Conservation (phyloP, 1,284 basidiomycete genomes). For the Ganoderma lingzhi region DNA sequence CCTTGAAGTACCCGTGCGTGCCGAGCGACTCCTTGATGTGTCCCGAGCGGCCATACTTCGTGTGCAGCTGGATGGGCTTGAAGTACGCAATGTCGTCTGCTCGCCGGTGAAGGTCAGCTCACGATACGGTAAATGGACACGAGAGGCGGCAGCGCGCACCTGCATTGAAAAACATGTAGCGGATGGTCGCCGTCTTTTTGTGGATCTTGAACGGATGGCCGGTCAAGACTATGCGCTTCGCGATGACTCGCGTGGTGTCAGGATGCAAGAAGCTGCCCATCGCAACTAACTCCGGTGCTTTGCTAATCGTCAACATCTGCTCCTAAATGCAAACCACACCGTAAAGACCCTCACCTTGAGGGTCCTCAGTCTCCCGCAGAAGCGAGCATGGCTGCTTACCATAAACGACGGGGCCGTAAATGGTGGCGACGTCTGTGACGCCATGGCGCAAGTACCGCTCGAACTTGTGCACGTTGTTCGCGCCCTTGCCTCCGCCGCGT, state of each 20-base stretch:
- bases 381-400: slow-evolving; percentile 86
- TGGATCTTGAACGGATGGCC: slow-evolving; percentile 98
- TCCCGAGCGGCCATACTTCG: slow-evolving; percentile 92
- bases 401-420: slow-evolving; percentile 91
- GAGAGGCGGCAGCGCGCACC: slow-evolving; percentile 51
- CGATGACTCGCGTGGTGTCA: slow-evolving; percentile 91
- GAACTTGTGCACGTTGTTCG: slow-evolving; percentile 98
- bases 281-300: slow-evolving; percentile 88
- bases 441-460: slow-evolving; percentile 93
- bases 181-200: slow-evolving; percentile 96
- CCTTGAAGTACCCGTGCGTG: slow-evolving; percentile 98
- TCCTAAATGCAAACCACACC: not conserved
- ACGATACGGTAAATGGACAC: not conserved
- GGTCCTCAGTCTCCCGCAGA: slow-evolving; percentile 71
- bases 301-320: slow-evolving; percentile 8
- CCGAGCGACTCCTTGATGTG: slow-evolving; percentile 96
- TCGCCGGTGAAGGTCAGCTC: slow-evolving; percentile 16
- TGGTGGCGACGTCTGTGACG: slow-evolving; percentile 82
- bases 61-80: slow-evolving; percentile 92
- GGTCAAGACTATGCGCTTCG: slow-evolving; percentile 93
- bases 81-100: slow-evolving; percentile 93
- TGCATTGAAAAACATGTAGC: slow-evolving; percentile 98
- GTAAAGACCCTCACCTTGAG: slow-evolving; percentile 60
- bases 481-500: slow-evolving; percentile 87
- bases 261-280: slow-evolving; percentile 90